Conservation (phyloP, 176 grass and related monocot species). For the Raddia distichophylla region DNA sequence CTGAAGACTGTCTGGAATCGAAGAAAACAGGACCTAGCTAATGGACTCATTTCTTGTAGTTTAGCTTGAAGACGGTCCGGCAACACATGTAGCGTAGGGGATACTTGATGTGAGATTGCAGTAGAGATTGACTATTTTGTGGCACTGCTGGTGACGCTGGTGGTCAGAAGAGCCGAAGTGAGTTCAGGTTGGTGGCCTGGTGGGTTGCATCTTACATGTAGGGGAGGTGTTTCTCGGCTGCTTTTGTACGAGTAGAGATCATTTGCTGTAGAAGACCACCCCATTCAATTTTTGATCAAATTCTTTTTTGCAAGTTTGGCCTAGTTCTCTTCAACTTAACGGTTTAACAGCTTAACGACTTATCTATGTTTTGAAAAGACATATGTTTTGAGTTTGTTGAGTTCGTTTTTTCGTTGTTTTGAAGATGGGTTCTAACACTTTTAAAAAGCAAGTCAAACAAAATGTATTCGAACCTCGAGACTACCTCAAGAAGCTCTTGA, state of each 20-base stretch:
- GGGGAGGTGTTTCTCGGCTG: slow-evolving; percentile 1
- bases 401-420: too few species aligned
- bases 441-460: too few species aligned
- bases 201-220: slow-evolving; percentile 21
- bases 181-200: background rate
- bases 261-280: slow-evolving; percentile 28
- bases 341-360: too few species aligned
- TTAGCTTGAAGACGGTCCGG: background rate
- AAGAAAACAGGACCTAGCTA: background rate
- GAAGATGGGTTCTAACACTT: too few species aligned
- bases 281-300: slow-evolving; percentile 44
- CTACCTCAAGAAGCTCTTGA: too few species aligned
- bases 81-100: slow-evolving; percentile 26
- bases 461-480: too few species aligned
- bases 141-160: background rate
- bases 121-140: slow-evolving; percentile 9
- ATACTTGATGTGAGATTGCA: slow-evolving; percentile 13
- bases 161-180: background rate
- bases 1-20: slow-evolving; percentile 2
- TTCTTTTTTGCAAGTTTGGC: slow-evolving; percentile 1
- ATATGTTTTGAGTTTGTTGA: too few species aligned
- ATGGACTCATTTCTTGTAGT: slow-evolving; percentile 25
- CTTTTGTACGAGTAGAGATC: slow-evolving; percentile 22
- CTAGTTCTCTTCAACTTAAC: too few species aligned
- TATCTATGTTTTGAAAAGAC: too few species aligned